A percentile compares a stretch with the other conserved stretches of the same genome.
Conservation (phyloP, 1,284 basidiomycete species). For the Apiotrichum mycotoxinovorans region DNA sequence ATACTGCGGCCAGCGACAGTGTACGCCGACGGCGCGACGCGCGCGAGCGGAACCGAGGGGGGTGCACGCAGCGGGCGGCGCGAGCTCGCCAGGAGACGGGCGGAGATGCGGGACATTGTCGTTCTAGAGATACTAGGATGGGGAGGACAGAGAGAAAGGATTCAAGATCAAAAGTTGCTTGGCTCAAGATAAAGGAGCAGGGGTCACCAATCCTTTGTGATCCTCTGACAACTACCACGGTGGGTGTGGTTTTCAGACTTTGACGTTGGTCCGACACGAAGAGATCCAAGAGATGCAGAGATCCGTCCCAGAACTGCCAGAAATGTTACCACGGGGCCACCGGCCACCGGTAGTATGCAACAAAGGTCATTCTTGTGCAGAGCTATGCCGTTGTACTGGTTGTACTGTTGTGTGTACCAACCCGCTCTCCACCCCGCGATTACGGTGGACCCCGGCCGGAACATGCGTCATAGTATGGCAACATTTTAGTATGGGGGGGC, state of each 20-base stretch:
- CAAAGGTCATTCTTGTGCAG: too few species aligned
- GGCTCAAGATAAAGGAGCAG: background rate
- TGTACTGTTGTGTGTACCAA: background rate
- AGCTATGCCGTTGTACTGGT: too few species aligned
- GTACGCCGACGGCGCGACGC: constrained; percentile 1
- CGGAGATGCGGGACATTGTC: constrained; percentile 2
- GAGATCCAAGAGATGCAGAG: too few species aligned
- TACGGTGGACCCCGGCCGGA: background rate
- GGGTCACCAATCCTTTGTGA: too few species aligned
- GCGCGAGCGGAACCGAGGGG: background rate
- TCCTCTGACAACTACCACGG: too few species aligned
- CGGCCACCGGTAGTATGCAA: too few species aligned
- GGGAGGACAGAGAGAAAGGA: background rate
- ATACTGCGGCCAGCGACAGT: background rate
- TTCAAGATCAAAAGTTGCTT: too few species aligned
- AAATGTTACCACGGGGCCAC: too few species aligned
- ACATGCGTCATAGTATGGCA: background rate
- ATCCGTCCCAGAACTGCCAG: too few species aligned
- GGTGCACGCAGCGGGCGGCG: background rate
- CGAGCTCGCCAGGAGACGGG: constrained; percentile 1
- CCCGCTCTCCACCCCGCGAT: too few species aligned
- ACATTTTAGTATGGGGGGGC: background rate
- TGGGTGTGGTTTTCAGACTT: too few species aligned
- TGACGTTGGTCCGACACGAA: too few species aligned
- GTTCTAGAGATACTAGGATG: background rate